A percentile compares a stretch with the other conserved stretches of the same genome.
Conservation (phyloP, 768 basidiomycete species). For the Phlegmacium glaucopus region DNA sequence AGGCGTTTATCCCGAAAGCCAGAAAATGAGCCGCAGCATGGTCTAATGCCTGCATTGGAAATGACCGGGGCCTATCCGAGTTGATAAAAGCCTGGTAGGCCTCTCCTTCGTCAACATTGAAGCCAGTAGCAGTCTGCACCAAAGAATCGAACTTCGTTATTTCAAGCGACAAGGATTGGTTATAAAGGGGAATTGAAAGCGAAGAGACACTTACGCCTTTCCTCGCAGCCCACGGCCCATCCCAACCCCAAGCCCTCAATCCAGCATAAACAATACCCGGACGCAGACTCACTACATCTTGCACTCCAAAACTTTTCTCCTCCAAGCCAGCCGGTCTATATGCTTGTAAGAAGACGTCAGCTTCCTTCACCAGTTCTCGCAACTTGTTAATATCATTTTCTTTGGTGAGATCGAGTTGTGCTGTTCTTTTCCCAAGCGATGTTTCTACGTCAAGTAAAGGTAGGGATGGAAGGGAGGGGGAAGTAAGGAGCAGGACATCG, state of each 20-base stretch:
- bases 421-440: slow-evolving; percentile 59
- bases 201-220: slow-evolving; percentile 39
- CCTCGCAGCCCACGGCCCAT: slow-evolving; percentile 52
- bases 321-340: slow-evolving; percentile 53
- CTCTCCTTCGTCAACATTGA: slow-evolving; percentile 54
- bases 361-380: slow-evolving; percentile 31
- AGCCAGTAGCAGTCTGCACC: slow-evolving; percentile 59
- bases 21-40: slow-evolving; percentile 58
- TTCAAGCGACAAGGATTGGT: neutral
- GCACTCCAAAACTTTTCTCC: slow-evolving; percentile 44
- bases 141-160: slow-evolving; percentile 55
- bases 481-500: slow-evolving; percentile 53
- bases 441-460: slow-evolving; percentile 55
- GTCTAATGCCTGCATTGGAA: slow-evolving; percentile 60
- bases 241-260: slow-evolving; percentile 53
- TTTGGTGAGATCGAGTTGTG: slow-evolving; percentile 50
- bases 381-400: slow-evolving; percentile 30
- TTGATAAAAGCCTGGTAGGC: slow-evolving; percentile 34
- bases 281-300: slow-evolving; percentile 31
- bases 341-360: slow-evolving; percentile 60
- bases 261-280: slow-evolving; percentile 50
- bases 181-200: neutral
- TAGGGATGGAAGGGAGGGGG: slow-evolving; percentile 48
- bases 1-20: slow-evolving; percentile 55
- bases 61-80: slow-evolving; percentile 22